phyloP scores from a whole-genome alignment of 2,329 filamentous ascomycete species.

The Pleoardoris graminearum region DNA sequence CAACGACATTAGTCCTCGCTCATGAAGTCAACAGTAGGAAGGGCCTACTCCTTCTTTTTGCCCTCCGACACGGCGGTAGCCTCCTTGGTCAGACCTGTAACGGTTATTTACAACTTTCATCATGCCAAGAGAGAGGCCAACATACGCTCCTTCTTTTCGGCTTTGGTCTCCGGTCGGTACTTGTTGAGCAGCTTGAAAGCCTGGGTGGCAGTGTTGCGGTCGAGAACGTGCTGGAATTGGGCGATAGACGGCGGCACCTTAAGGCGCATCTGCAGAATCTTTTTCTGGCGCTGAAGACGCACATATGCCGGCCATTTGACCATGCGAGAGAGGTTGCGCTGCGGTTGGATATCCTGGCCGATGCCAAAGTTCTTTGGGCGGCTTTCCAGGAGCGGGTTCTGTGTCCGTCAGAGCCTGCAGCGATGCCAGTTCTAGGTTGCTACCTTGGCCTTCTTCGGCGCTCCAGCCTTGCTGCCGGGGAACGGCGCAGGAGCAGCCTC shows the following conservation, averaged over 20 bases:
- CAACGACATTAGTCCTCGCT: too few species aligned
- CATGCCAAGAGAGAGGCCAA: too few species aligned
- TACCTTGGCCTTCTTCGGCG: conserved; percentile 97
- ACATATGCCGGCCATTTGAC: conserved; percentile 97
- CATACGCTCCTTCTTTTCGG: conserved; percentile 99
- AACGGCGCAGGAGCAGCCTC: conserved; percentile 88
- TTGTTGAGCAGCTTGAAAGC: conserved; percentile 99
- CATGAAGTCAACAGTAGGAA: too few species aligned
- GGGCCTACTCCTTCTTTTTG: conserved; percentile 99
- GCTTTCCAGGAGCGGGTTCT: conserved; percentile 99
- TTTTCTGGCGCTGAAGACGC: conserved; percentile 89
- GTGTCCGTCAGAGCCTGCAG: conserved; percentile 41
- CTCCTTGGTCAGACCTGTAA: conserved; percentile 94
- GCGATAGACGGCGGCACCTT: conserved; percentile 97
- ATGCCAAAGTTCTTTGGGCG: conserved; percentile 84
- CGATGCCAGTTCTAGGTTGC: conserved; percentile 39
- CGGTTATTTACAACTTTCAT: too few species aligned
- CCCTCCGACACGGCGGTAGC: conserved; percentile 96
- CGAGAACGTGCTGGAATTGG: conserved; percentile 94
- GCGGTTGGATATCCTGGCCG: conserved; percentile 78
- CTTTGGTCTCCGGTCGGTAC: conserved; percentile 99
- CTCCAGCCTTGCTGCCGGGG: conserved; percentile 68
- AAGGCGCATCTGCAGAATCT: conserved; percentile 97
- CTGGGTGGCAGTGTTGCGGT: conserved; percentile 74
- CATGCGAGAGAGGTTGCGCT: conserved; percentile 76